A percentile compares a stretch with the other conserved stretches of the same genome.
Evolutionary conservation across 1,284 basidiomycete species (phyloP).

Genomic region (Apiotrichum mycotoxinovorans): DNA sequence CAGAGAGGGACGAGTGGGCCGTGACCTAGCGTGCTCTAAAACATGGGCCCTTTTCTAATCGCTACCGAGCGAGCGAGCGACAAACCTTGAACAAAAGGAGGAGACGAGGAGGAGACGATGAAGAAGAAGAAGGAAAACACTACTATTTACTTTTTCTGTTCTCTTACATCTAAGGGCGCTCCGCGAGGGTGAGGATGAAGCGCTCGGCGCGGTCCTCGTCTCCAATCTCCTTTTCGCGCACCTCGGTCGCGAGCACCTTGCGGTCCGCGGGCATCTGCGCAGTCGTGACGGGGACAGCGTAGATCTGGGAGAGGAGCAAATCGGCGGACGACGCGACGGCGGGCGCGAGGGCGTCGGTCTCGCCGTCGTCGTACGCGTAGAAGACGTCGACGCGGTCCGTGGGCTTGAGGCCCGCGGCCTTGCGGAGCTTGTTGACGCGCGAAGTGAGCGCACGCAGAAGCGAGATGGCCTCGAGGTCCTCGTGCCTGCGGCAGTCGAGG

Average conservation of each 20-base stretch:
- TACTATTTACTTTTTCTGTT: too few species aligned
- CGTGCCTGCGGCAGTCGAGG: constrained; percentile 80
- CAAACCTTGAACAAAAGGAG: too few species aligned
- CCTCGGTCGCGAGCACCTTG: constrained; percentile 54
- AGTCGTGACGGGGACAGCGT: constrained; percentile 65
- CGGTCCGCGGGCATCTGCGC: constrained; percentile 70
- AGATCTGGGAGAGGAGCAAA: constrained; percentile 70
- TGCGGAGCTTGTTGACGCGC: constrained; percentile 91
- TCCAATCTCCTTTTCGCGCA: constrained; percentile 77
- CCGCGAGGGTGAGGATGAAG: constrained; percentile 38
- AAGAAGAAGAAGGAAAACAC: too few species aligned
- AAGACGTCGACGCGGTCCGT: constrained; percentile 92
- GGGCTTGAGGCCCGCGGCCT: constrained; percentile 90
- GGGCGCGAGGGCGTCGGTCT: constrained; percentile 63
- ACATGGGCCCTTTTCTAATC: too few species aligned
- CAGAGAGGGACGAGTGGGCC: neutral
- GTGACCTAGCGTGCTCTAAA: neutral
- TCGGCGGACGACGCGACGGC: constrained; percentile 64
- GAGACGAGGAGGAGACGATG: too few species aligned
- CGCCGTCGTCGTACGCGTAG: constrained; percentile 72
- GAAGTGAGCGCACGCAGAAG: constrained; percentile 87
- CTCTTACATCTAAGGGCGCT: constrained; percentile 11
- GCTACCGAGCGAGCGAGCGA: too few species aligned
- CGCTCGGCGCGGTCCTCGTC: constrained; percentile 87
- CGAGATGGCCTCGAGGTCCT: constrained; percentile 83